Base-by-base conservation (phyloP, 2,329 filamentous ascomycete species). In the Fusarium sp. region DNA sequence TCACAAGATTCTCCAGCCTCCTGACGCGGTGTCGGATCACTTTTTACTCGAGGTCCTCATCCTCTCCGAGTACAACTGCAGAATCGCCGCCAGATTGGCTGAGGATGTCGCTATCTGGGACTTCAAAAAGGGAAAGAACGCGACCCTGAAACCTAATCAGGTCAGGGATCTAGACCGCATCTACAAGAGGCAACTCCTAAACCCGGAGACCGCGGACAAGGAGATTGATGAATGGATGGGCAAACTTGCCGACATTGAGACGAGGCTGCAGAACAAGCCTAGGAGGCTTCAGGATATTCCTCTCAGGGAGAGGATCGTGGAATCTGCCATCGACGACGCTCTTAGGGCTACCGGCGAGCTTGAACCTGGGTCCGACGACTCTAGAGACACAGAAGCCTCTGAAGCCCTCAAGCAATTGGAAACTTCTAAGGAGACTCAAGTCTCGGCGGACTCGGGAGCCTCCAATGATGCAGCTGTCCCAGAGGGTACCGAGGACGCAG, bases 1-100 rank as follows among this genome's bases (percentile, higher is more conserved):
- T 77, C 94, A 98, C 83, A 95, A 92, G 80, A 88, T 98, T 14
- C 83, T 87, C 4, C 80, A 83, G 27, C 81, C 86, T 66, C 92
- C 91, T 4, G 67, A 77, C 20, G 69, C 77, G 22, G 72, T 72
- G 3, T 81, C 83, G 0, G 77, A 83, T 20, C 87, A 88, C 22
- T 88, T 96, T 71, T 81, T 89, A 62, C 80, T 91, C 64, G 87
- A 91, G 74, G 88, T 87, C 58, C 80, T 90, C n/a, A 86, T 98
- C 58, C 80, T 97, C 17, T 97, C 94, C 1, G 93, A 97, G 80
- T 85, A 86, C 42, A 91, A 94, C 77, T 91, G 92, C 77, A 87
- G 95, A 22, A 85, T 90, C 16, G 93, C 94, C 10, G 94, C 95
- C 5, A 86, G 92, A 49, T 93, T 92, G 65, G 85, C 90, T 31